Evolutionary conservation across 1,139 yeast species (phyloP), one percentile per base, ranked within the genome.

Genomic region (Pichiaceae sp.): DNA sequence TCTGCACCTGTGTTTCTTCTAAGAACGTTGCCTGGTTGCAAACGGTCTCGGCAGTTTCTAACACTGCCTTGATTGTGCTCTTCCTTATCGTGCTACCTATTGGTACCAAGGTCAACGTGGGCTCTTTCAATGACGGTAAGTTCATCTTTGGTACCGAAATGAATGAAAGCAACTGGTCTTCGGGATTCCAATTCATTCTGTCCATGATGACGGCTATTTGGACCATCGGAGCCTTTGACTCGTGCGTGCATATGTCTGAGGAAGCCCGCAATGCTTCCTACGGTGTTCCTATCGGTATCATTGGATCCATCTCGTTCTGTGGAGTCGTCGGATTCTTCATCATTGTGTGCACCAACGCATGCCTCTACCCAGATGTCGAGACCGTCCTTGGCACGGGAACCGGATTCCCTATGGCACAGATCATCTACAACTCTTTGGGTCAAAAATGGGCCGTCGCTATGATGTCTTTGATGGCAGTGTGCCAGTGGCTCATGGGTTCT

Each of bases 241-340:
- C 82, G 5, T 77, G 81, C 46, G 76, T 79, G 34, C 89, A 80
- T 55, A 73, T 78, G 71, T 68, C 78, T 20, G 91, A 81, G 56
- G 89, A 81, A 53, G 82, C 83, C 19, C 63, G 65, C 31, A 72
- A 77, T 49, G 85, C 89, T 9, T 66, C 78, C 17, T 64, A 62
- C 38, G 75, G 84, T 12, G 78, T 79, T 16, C 86, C 89, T 9
- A 57, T 71, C 31, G 89, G 86, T 20, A 79, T 76, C 38, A 58
- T 71, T 32, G 60, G 68, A 23, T 69, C 79, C 14, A 76, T 78
- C 42, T 48, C 68, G 15, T 68, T 65, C 34, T 78, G 87, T 55
- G 73, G 78, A 65, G 41, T 75, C 23, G 50, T 80, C 6, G 89
- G 89, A 7, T 78, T 72, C 62, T 53, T 69, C 31, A 68, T 80